phyloP scores from a whole-genome alignment of 345 rosid species.

The Citrus cavaleriei region DNA sequence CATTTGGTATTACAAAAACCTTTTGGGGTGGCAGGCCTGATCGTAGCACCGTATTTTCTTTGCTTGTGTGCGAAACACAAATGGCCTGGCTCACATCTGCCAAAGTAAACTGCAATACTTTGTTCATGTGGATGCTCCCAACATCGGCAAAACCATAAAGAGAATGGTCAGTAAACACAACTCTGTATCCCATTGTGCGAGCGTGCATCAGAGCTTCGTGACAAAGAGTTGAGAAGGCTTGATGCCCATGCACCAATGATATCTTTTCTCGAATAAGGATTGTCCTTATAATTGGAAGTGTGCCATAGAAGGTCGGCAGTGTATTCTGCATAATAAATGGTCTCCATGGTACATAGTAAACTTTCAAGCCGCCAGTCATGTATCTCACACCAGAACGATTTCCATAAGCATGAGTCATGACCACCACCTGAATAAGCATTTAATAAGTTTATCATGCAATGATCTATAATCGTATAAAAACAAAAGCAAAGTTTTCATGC shows the following conservation, averaged over 20 bases:
- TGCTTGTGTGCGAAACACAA: constrained; percentile 94
- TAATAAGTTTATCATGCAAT: background rate
- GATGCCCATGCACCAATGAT: constrained; percentile 89
- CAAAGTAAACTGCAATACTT: constrained; percentile 85
- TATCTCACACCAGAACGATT: constrained; percentile 82
- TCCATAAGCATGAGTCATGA: constrained; percentile 94
- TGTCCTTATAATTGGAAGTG: constrained; percentile 75
- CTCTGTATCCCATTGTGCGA: constrained; percentile 85
- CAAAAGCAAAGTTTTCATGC: background rate
- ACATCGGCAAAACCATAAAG: constrained; percentile 91
- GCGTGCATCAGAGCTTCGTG: constrained; percentile 97
- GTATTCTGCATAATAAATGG: constrained; percentile 86
- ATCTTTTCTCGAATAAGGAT: constrained; percentile 74
- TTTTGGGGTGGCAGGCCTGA: constrained; percentile 86
- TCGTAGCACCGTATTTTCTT: constrained; percentile 88
- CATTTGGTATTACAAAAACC: constrained; percentile 92
- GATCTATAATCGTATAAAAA: background rate
- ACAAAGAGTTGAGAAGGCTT: constrained; percentile 96
- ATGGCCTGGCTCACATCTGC: constrained; percentile 96
- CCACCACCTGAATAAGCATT: constrained; percentile 64
- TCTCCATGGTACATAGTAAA: constrained; percentile 85
- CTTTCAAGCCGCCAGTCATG: constrained; percentile 91
- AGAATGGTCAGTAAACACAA: constrained; percentile 91
- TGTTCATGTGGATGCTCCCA: constrained; percentile 97
- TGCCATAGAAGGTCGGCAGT: constrained; percentile 76